Evolutionary conservation across 139 green algal species (phyloP).

Genomic region (Chlorella vulgaris): DNA sequence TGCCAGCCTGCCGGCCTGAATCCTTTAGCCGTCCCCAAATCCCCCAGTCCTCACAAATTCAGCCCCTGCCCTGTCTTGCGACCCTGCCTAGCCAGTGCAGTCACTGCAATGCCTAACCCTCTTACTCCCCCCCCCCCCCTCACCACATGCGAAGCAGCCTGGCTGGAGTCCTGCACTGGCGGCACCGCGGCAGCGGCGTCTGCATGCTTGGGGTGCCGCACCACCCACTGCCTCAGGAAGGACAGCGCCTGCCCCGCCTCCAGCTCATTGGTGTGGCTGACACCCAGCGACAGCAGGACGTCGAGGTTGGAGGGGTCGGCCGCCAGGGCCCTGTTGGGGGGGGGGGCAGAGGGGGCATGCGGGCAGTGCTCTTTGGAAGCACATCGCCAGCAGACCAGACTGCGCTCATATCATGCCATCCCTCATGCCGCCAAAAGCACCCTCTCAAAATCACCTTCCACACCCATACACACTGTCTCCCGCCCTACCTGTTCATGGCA

Average conservation of each 20-base stretch:
- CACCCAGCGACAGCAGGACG: conserved; percentile 89
- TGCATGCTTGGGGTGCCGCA: conserved; percentile 61
- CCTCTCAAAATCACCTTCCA: too few relatives aligned
- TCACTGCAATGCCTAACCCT: too few relatives aligned
- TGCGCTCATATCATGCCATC: too few relatives aligned
- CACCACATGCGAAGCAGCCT: conserved; percentile 59
- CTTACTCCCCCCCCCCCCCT: too few relatives aligned
- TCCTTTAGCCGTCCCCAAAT: too few relatives aligned
- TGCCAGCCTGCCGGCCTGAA: too few relatives aligned
- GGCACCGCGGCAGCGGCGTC: conserved; percentile 28
- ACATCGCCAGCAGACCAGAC: too few relatives aligned
- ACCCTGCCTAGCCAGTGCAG: too few relatives aligned
- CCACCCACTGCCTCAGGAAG: conserved; percentile 81
- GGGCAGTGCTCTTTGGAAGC: too few relatives aligned
- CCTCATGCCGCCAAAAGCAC: too few relatives aligned
- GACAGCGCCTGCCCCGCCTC: conserved; percentile 66
- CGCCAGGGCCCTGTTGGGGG: conserved; percentile 54
- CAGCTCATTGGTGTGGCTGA: conserved; percentile 98
- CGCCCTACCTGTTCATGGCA: conserved; percentile 69
- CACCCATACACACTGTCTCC: background rate
- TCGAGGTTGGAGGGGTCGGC: conserved; percentile 84
- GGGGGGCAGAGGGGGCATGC: background rate
- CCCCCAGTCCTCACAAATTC: too few relatives aligned
- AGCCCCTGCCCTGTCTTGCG: too few relatives aligned
- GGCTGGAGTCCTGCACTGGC: conserved; percentile 54